Evolutionary conservation across 176 grass and related monocot species (phyloP), one percentile per base, ranked within the genome.

Genomic region (Oropetium thomaeum): DNA sequence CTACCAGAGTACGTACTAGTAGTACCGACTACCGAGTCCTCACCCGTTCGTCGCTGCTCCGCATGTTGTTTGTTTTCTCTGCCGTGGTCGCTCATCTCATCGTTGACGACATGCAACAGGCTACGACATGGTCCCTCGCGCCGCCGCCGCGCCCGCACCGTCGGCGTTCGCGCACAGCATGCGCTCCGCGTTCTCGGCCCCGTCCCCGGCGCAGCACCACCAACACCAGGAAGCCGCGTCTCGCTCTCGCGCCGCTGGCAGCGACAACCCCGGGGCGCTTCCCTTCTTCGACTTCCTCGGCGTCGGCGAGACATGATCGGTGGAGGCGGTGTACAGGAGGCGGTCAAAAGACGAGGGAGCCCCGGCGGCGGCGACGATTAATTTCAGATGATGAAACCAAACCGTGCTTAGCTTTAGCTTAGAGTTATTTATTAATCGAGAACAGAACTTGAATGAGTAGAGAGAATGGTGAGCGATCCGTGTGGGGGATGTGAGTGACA

Each of bases 261-360:
- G 57, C 75, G 74, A 85, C 73, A 81, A 80, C 27, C 40, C 47
- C 22, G 29, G 52, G 4, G 31, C 62, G 4, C 19, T 83, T 13
- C 69, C 81, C 64, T 93, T 88, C 85, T 79, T 93, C 74, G 91
- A 93, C 76, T 93, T 93, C 88, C 91, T 93, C 55, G 91, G 91
- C 67, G 88, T 93, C 20, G 88, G 88, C 29, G 59, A 87, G 67
- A 82, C 87, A 48, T 88, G 86, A 88, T 22, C 74, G 20, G 23
- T 7, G 17, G 47, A 19, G 1, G 29, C 17, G 83, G 60, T 72
- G 84, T 81, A 81, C 85, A 82, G 85, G 74, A 66, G 74, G 74
- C 38, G 28, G 63, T 27, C n/a, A 43, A 43, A 70, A 32, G 62
- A 74, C 17, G 62, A 69, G n/a, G n/a, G 40, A 63, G 58, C 58